Conservation (phyloP, 192 early-diverging fungal species). For the Obelidium mucronatum region DNA sequence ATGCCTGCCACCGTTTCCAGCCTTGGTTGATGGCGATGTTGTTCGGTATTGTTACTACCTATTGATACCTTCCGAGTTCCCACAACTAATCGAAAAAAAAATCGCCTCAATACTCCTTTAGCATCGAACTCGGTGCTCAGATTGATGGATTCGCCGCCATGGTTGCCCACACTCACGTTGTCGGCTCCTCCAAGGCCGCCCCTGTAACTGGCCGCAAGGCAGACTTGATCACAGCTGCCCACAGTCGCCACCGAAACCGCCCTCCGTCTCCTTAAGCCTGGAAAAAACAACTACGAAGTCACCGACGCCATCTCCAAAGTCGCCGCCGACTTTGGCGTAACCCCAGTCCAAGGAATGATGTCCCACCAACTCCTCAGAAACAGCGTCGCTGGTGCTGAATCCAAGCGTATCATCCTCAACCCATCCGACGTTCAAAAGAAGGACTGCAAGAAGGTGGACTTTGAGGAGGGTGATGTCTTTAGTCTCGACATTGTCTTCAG, state of each 20-base stretch:
- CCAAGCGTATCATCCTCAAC: constrained; percentile 93
- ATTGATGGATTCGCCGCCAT: constrained; percentile 92
- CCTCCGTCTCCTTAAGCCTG: constrained; percentile 86
- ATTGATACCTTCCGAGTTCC: not conserved
- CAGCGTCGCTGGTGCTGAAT: constrained; percentile 79
- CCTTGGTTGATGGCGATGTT: constrained; percentile 86
- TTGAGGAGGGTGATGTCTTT: constrained; percentile 92
- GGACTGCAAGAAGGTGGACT: constrained; percentile 64
- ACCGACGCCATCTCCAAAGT: constrained; percentile 84
- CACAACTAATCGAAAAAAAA: not conserved
- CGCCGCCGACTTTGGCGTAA: constrained; percentile 81
- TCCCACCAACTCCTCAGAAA: constrained; percentile 87
- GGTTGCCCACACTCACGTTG: constrained; percentile 86
- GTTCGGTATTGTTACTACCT: constrained; percentile 51
- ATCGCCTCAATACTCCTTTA: constrained; percentile 34
- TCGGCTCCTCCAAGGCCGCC: constrained; percentile 74
- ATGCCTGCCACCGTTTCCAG: constrained; percentile 68
- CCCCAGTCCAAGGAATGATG: constrained; percentile 92
- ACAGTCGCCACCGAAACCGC: constrained; percentile 85
- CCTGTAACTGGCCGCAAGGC: constrained; percentile 83
- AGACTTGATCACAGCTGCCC: constrained; percentile 87
- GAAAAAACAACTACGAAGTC: constrained; percentile 73
- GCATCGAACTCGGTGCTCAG: constrained; percentile 91
- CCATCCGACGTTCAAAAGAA: constrained; percentile 79
- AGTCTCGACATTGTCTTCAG: constrained; percentile 88